Evolutionary conservation across 2,329 filamentous ascomycete genomes (phyloP).

Genomic region (Hymenoscyphus salicellus): DNA sequence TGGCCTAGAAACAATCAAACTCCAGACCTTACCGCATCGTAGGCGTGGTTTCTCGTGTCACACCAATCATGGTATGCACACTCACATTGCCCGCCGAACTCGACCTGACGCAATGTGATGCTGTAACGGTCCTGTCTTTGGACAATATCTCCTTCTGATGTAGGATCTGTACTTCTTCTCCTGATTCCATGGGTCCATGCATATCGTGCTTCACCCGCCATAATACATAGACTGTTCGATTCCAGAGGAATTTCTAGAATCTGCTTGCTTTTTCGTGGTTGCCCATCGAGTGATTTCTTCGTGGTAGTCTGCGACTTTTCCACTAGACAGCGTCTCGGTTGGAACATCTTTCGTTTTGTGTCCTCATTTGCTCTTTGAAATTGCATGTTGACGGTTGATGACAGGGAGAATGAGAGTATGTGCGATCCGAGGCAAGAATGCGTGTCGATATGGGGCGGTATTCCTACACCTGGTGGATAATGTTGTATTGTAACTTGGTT

Average conservation of each 20-base stretch:
- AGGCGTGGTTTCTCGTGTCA: conserved; percentile 7
- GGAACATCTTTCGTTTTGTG: conserved; percentile 8
- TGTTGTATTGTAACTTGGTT: conserved; percentile 9
- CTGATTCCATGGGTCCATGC: conserved; percentile 10
- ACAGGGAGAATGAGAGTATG: conserved; percentile 6
- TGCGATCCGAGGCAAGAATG: conserved; percentile 7
- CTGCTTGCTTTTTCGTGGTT: conserved; percentile 5
- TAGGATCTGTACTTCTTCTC: conserved; percentile 4
- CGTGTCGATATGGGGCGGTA: conserved; percentile 7
- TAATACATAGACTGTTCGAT: conserved; percentile 8
- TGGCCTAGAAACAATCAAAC: neutral
- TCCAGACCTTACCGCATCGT: conserved; percentile 1
- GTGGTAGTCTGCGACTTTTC: neutral
- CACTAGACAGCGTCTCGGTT: conserved; percentile 6
- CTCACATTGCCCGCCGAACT: conserved; percentile 2
- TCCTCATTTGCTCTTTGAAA: conserved; percentile 6
- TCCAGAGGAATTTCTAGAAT: conserved; percentile 4
- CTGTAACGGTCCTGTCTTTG: conserved; percentile 6
- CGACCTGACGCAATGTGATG: conserved; percentile 5
- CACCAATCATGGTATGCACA: conserved; percentile 8
- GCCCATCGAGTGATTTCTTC: neutral
- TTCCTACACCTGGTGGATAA: conserved; percentile 5
- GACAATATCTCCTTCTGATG: neutral
- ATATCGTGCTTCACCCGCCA: conserved; percentile 7
- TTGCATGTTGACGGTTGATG: conserved; percentile 9